Percentiles rank a stretch among this genome's conserved stretches.
Evolutionary conservation across 371 early-diverging fungal species (phyloP).

Genomic region (Haplosporangium sp.): DNA sequence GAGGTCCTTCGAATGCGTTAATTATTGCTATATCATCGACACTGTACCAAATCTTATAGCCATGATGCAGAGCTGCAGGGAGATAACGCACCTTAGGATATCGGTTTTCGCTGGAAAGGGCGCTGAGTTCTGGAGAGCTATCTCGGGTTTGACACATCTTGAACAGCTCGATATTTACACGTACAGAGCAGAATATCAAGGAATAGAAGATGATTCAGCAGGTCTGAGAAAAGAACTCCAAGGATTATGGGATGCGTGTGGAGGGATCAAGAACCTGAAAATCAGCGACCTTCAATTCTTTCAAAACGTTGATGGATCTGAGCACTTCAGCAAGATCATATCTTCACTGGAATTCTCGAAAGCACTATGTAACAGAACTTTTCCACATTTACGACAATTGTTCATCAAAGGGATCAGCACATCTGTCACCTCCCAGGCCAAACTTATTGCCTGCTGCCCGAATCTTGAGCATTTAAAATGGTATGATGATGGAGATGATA

Average conservation of each 20-base stretch:
- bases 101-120: not conserved
- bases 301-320: too few species aligned
- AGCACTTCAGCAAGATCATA: too few species aligned
- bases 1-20: too few species aligned
- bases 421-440: not conserved
- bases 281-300: not conserved
- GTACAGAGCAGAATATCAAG: fast-evolving
- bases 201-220: too few species aligned
- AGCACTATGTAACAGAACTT: not conserved
- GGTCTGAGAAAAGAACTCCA: too few species aligned
- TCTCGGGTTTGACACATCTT: not conserved
- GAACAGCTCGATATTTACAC: not conserved
- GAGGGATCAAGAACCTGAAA: not conserved
- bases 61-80: not conserved
- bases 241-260: too few species aligned
- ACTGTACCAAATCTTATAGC: too few species aligned
- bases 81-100: not conserved
- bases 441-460: not conserved
- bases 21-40: too few species aligned
- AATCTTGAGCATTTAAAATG: not conserved
- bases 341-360: not conserved
- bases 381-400: not conserved
- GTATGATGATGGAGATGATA: not conserved
- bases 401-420: not conserved
- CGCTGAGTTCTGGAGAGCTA: not conserved